Percentiles rank a stretch among this genome's conserved stretches.
These are phyloP conservation scores for Fusarium sp. DNA, from an alignment of 2,329 filamentous ascomycete genomes.

Conservation along the genomic window DNA sequence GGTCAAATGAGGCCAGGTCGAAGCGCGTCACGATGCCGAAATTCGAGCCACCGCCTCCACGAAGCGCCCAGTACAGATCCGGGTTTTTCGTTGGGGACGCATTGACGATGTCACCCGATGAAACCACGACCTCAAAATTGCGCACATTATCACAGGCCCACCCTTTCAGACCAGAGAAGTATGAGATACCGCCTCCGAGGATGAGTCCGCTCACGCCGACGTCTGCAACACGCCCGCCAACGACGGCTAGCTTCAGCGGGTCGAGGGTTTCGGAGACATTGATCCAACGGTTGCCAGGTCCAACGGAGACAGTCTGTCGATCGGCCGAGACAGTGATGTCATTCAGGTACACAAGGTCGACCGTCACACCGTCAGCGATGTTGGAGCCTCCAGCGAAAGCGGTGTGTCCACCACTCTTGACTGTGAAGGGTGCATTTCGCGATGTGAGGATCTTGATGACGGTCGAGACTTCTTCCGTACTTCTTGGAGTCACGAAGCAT, in stretches of 20 bases:
- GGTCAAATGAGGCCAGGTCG: slow-evolving; percentile 44
- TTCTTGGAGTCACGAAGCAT: slow-evolving; percentile 12
- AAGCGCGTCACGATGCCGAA: slow-evolving; percentile 42
- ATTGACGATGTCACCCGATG: slow-evolving; percentile 55
- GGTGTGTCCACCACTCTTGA: slow-evolving; percentile 65
- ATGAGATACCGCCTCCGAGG: slow-evolving; percentile 57
- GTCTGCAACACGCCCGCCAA: slow-evolving; percentile 42
- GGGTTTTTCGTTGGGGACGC: not conserved
- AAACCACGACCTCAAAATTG: slow-evolving; percentile 61
- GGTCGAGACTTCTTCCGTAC: not conserved
- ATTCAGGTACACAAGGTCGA: slow-evolving; percentile 58
- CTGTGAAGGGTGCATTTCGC: slow-evolving; percentile 53
- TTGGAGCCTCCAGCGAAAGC: slow-evolving; percentile 58
- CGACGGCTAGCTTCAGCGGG: slow-evolving; percentile 9
- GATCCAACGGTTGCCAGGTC: slow-evolving; percentile 21
- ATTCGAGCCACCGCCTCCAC: slow-evolving; percentile 21
- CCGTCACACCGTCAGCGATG: slow-evolving; percentile 52
- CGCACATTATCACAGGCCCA: slow-evolving; percentile 60
- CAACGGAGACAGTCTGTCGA: slow-evolving; percentile 16
- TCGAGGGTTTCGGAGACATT: slow-evolving; percentile 14
- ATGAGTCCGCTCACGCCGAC: slow-evolving; percentile 46
- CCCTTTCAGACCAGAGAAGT: slow-evolving; percentile 51
- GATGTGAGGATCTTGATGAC: slow-evolving; percentile 3
- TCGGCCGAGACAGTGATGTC: slow-evolving; percentile 10
- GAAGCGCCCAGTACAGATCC: slow-evolving; percentile 23